phyloP scores from a whole-genome alignment of 2,329 filamentous ascomycete genomes.

The Botrytis fragariae region DNA sequence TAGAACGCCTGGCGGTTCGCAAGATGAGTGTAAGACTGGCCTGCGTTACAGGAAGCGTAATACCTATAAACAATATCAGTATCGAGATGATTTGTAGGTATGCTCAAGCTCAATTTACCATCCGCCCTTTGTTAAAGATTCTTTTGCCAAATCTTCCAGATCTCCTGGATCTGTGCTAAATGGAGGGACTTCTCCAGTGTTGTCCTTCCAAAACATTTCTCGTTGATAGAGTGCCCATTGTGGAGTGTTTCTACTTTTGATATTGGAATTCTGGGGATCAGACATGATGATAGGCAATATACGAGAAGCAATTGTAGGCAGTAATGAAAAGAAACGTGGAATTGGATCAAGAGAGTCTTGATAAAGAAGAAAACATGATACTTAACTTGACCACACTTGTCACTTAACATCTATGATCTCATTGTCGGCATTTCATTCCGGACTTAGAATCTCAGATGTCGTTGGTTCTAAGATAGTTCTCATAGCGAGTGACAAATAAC shows the following conservation, averaged over 20 bases:
- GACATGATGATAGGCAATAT: constrained; percentile 26
- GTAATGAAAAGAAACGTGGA: background rate
- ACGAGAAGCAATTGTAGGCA: background rate
- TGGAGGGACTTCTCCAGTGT: constrained; percentile 46
- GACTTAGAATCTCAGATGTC: background rate
- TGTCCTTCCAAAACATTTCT: constrained; percentile 53
- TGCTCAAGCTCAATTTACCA: constrained; percentile 42
- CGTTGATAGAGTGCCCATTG: constrained; percentile 55
- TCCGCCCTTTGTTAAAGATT: constrained; percentile 55
- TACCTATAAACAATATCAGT: constrained; percentile 37
- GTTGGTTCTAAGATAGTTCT: background rate
- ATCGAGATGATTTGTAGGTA: background rate
- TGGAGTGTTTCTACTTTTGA: constrained; percentile 48
- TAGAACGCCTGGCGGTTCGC: constrained; percentile 64
- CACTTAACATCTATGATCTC: constrained; percentile 14
- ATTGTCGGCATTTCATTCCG: background rate
- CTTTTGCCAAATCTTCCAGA: constrained; percentile 56
- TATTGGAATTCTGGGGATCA: constrained; percentile 53
- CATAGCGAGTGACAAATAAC: background rate
- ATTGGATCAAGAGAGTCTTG: background rate
- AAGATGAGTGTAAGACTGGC: constrained; percentile 50
- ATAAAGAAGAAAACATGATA: background rate
- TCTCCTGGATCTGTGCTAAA: constrained; percentile 58
- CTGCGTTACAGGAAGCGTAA: constrained; percentile 57
- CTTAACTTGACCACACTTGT: background rate